Percentiles rank a stretch among this genome's conserved stretches.
phyloP scores from a whole-genome alignment of 1,139 yeast species.

The Yamadazyma spencermartinsiae region DNA sequence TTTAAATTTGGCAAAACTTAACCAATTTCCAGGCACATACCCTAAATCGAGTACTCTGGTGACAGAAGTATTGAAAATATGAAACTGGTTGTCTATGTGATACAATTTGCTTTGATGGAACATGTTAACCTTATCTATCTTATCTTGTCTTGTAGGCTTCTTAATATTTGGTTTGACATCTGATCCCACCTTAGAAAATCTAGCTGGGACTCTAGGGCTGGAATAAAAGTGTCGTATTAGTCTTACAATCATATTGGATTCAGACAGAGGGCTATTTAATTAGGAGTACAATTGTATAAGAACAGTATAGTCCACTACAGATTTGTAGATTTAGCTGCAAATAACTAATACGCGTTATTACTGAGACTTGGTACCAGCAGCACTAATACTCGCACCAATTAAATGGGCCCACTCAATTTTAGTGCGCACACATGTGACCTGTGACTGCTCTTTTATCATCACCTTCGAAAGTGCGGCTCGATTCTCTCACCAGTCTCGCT shows the following conservation, averaged over 20 bases:
- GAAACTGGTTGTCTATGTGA: conserved; percentile 29
- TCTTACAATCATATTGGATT: too few species aligned
- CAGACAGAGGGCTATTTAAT: too few species aligned
- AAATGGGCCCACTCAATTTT: too few species aligned
- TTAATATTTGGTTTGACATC: conserved; percentile 4
- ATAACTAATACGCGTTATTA: too few species aligned
- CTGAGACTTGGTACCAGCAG: too few species aligned
- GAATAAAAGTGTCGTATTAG: conserved; percentile 2
- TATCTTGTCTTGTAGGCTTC: conserved; percentile 24
- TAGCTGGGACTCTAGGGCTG: neutral
- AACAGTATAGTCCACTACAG: too few species aligned
- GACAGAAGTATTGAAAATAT: conserved; percentile 26
- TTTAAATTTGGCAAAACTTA: conserved; percentile 60
- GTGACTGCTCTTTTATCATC: neutral
- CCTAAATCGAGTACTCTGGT: conserved; percentile 53
- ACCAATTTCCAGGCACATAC: conserved; percentile 96
- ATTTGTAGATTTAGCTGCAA: too few species aligned
- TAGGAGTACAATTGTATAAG: too few species aligned
- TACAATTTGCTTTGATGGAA: conserved; percentile 26
- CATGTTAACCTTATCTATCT: conserved; percentile 25
- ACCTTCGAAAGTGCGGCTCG: neutral
- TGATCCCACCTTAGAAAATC: conserved; percentile 4
- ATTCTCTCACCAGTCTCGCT: neutral
- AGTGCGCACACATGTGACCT: neutral
- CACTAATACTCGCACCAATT: too few species aligned